Percentiles rank a stretch among this genome's conserved stretches.
Evolutionary conservation across 2,329 filamentous ascomycete genomes (phyloP).

Genomic region (Ceratocystis lukuohia): DNA sequence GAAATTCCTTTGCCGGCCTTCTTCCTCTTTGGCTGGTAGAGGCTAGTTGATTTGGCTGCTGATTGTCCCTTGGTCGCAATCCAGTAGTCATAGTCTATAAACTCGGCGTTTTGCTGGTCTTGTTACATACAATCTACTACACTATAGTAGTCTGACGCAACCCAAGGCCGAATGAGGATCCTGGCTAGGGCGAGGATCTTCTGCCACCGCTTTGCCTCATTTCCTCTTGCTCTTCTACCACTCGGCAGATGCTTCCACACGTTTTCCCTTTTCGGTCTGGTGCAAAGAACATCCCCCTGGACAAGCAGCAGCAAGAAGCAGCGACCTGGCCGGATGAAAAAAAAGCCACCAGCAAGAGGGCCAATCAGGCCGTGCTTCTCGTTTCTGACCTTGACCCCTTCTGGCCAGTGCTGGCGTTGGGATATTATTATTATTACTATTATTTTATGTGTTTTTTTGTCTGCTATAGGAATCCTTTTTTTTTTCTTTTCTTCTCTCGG

Average conservation of each 20-base stretch:
- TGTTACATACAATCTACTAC: slow-evolving; percentile 7
- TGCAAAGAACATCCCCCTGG: background rate
- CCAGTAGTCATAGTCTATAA: background rate
- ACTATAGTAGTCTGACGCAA: background rate
- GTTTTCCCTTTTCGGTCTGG: slow-evolving; percentile 1
- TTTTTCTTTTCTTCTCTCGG: background rate
- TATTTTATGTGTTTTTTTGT: background rate
- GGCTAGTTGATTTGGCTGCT: background rate
- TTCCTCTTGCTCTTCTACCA: background rate
- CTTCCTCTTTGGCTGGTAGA: background rate
- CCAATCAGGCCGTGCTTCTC: background rate
- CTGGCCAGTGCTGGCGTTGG: background rate
- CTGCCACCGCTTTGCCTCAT: background rate
- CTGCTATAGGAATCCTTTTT: background rate
- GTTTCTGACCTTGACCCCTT: background rate
- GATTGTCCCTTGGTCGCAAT: background rate
- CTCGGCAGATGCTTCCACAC: slow-evolving; percentile 1
- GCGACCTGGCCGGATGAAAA: background rate
- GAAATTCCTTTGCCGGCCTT: background rate
- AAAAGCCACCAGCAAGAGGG: background rate
- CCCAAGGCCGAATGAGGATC: background rate
- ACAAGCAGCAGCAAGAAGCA: background rate
- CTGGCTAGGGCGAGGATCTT: background rate
- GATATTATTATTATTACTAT: background rate
- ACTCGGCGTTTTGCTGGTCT: background rate